Base-by-base conservation (phyloP, 164 flowering plant genomes). In the Pachysandra terminalis region DNA sequence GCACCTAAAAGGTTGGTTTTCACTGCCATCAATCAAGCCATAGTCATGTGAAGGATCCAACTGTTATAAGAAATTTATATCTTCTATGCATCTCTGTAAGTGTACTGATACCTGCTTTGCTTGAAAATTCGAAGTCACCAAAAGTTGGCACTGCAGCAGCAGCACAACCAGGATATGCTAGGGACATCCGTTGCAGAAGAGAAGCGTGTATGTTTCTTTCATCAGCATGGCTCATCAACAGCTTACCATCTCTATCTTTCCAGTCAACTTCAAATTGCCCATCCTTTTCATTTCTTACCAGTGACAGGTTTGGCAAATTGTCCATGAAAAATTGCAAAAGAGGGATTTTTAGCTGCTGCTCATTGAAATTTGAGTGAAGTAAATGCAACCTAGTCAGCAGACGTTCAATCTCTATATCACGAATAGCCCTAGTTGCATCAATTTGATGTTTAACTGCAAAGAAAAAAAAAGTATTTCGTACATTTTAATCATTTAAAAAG, bases 371-470 rank as follows among this genome's bases (percentile, higher is more conserved):
- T 52, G 93, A 87, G 23, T 87, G 83, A 21, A 90, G 82, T 69
- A 93, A 78, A 22, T 80, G 86, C 72, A 93, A 45, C 68, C 75
- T 80, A 48, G 87, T 90, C 45, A 79, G 65, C 63, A 86, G 56
- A 66, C 75, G 83, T 53, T 85, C 89, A 65, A 77, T 76, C 76
- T 87, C 95, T 54, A 81, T 78, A 75, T 93, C 89, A 64, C 87
- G 80, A 57, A 88, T 80, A 14, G 93, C 87, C 75, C 81, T 84
- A 54, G 80, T 74, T 27, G 87, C 92, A 61, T 85, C 78, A 63
- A 68, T 71, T 78, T 85, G 84, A 37, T 85, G 81, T 62, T 90
- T 87, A 76, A 81, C 89, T 87, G 79, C 27, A 59, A 73, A 58
- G 19, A 1, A n/a, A n/a, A n/a, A n/a, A n/a, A n/a, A n/a, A n/a